Base-by-base conservation (phyloP, 208 protist species). In the Strigomonas culicis region DNA sequence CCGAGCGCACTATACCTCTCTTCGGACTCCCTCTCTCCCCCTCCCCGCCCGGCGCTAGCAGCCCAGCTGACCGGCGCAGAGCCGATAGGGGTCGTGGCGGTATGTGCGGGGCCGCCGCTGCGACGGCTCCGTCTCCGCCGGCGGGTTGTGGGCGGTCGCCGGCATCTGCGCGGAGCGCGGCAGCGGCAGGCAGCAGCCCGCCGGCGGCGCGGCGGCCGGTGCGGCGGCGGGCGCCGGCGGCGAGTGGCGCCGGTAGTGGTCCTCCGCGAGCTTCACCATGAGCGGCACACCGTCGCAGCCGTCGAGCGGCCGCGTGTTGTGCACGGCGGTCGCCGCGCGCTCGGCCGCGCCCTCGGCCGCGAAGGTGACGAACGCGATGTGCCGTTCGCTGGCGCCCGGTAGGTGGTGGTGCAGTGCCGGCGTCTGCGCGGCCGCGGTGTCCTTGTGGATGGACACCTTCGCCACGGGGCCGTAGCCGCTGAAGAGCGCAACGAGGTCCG, bases 311-410 rank as follows among this genome's bases (percentile, higher is more conserved):
- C 51, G 57, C 36, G 82, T 80, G 69, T 85, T 81, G 73, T 89
- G 82, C 36, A 86, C 53, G 53, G 57, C 79, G 51, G 52, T 39
- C 22, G 77, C 80, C 49, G 84, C 87, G 68, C 68, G 63, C 55
- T 74, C 82, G 11, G 87, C 87, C 30, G 69, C 74, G 47, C 82
- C 82, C 46, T 82, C 80, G 49, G 66, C 70, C 15, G 65, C 60
- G 67, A 75, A 93, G 22, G 78, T 79, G 31, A 94, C 70, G 68
- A 94, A 94, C 61, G 85, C 84, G 46, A 94, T 94, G 51, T 72
- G 70, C n/a, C 88, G 84, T 71, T 84, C 77, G 32, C 70, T 22
- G 57, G 24, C 24, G 32, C 22, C 8, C 36, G 49, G 24, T 59
- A 59, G 32, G 32, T 4, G 27, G 19, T 58, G 62, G 27, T 36